These are phyloP conservation scores for Aureobasidium sp. DNA, from an alignment of 2,329 filamentous ascomycete genomes.

Conservation along the genomic window DNA sequence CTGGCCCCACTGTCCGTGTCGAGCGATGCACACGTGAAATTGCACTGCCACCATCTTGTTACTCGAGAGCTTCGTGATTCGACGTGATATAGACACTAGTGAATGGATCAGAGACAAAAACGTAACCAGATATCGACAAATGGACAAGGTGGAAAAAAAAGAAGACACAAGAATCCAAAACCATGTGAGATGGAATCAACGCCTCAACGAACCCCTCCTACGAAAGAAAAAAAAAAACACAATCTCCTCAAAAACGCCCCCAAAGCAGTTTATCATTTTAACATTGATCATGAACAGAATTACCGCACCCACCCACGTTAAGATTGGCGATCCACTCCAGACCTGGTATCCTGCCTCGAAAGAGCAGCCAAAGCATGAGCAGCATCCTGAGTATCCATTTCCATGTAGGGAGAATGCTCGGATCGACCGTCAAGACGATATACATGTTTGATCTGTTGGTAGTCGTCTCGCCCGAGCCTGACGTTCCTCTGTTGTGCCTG, in stretches of 20 bases:
- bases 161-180: neutral
- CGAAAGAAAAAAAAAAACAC: neutral
- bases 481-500: slow-evolving; percentile 9
- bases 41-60: neutral
- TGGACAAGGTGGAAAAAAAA: neutral
- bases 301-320: neutral
- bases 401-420: slow-evolving; percentile 15
- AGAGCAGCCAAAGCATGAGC: slow-evolving; percentile 15
- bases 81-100: slow-evolving; percentile 1
- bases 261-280: neutral
- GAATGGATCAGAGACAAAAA: neutral
- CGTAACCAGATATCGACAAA: neutral
- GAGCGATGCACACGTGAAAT: neutral
- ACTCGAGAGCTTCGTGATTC: neutral
- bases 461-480: slow-evolving; percentile 1
- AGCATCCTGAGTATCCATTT: slow-evolving; percentile 16
- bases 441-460: slow-evolving; percentile 9
- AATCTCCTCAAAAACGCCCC: neutral
- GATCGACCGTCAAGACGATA: slow-evolving; percentile 9
- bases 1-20: neutral
- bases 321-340: neutral
- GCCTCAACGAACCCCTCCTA: neutral
- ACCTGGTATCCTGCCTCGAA: slow-evolving; percentile 2
- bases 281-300: neutral
- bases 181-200: neutral